Evolutionary conservation across 371 early-diverging fungal species (phyloP), one percentile per base, ranked within the genome.

Genomic region (Rhizopus microsporus): DNA sequence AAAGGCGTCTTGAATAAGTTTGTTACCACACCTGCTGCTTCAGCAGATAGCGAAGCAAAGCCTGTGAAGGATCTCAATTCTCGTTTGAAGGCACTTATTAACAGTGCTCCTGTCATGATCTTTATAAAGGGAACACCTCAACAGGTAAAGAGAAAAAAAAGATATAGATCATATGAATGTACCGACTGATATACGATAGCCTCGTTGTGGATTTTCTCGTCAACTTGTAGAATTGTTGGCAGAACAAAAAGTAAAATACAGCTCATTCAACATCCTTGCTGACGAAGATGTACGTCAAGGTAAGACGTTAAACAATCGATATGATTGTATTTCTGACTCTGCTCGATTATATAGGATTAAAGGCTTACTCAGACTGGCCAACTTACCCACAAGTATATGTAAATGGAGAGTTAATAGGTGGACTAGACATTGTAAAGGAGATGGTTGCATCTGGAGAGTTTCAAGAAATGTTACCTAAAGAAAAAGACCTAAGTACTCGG

Each of bases 111-210:
- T 50, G 89, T 96, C 49, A 88, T 94, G 87, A 71, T 92, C 23
- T 95, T 97, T 67, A 95, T 98, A 51, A 98, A 97, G 82, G 98
- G 98, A 37, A 91, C 89, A 15, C 95, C 95, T 39, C 75, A 71
- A 47, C 74, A 80, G 71, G 78, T 77, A 72, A 60, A 53, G 10
- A 48, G 29, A 16, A 16, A 55, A 38, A 51, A 4, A 37, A 50
- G 50, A 40, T 31, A 15, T 31, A 12, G 55, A 54, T 42, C 29
- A 23, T 23, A 44, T 17, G 33, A 35, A 59, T 55, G 37, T 58
- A 57, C 48, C 55, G 54, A 67, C 45, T 52, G 60, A 57, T 77
- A 77, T 16, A 68, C 56, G 57, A 33, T 75, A 84, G 67, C 87
- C 88, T 51, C 75, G 85, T 17, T 92, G 88, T 72, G 92, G 92